These are phyloP conservation scores for Colletotrichum aenigma DNA, from an alignment of 2,329 filamentous ascomycete genomes.

Conservation along the genomic window DNA sequence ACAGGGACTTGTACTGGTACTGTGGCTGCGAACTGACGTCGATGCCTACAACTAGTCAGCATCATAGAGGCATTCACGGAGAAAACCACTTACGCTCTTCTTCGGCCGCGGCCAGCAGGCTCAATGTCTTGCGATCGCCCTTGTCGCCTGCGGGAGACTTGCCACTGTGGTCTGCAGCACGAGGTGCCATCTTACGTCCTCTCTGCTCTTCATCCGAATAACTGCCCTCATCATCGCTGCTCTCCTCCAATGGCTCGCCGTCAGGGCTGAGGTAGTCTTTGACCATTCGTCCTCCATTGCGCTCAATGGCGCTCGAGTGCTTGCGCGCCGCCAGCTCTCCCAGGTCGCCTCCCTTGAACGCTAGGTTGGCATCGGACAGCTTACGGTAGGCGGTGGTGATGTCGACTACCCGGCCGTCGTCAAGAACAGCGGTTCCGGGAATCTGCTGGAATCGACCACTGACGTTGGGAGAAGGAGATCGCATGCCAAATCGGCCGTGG, in stretches of 20 bases:
- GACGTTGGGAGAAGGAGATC: slow-evolving; percentile 20
- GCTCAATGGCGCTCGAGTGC: slow-evolving; percentile 39
- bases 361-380: slow-evolving; percentile 73
- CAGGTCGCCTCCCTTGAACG: slow-evolving; percentile 66
- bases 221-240: slow-evolving; percentile 70
- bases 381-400: slow-evolving; percentile 72
- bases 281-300: slow-evolving; percentile 61
- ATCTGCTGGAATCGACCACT: slow-evolving; percentile 20
- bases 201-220: slow-evolving; percentile 72
- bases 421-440: slow-evolving; percentile 49
- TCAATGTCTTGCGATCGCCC: slow-evolving; percentile 53
- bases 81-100: slow-evolving; percentile 71
- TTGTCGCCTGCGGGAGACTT: slow-evolving; percentile 37
- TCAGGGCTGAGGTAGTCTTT: slow-evolving; percentile 72
- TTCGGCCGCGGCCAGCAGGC: slow-evolving; percentile 74
- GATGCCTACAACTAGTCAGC: slow-evolving; percentile 47
- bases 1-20: slow-evolving; percentile 66
- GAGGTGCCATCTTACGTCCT: slow-evolving; percentile 61
- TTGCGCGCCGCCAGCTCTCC: slow-evolving; percentile 66
- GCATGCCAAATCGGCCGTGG: slow-evolving; percentile 44
- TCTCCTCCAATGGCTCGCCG: slow-evolving; percentile 70
- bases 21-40: slow-evolving; percentile 53
- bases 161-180: slow-evolving; percentile 46
- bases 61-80: neutral
- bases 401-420: slow-evolving; percentile 67